phyloP scores from a whole-genome alignment of 2,329 filamentous ascomycete species.

The Beauveria sp. region DNA sequence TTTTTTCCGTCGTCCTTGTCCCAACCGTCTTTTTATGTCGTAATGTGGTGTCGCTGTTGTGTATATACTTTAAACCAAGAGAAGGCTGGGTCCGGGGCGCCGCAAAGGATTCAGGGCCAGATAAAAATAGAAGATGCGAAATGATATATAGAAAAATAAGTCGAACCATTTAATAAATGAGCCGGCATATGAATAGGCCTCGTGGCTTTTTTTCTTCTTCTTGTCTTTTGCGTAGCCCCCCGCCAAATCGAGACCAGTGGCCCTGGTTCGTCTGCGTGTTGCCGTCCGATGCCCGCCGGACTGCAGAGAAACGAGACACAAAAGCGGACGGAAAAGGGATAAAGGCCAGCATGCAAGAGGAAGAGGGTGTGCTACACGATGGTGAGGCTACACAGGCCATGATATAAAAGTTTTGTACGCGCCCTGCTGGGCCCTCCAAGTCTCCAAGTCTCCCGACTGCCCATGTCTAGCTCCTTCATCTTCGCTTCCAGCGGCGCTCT shows the following conservation, averaged over 20 bases:
- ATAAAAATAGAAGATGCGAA: too few species aligned
- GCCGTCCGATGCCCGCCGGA: neutral
- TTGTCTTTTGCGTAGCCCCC: too few species aligned
- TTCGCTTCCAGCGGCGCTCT: neutral
- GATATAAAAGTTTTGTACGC: constrained; percentile 6
- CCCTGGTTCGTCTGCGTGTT: too few species aligned
- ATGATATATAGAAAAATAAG: too few species aligned
- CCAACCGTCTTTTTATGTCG: neutral
- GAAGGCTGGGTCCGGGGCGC: too few species aligned
- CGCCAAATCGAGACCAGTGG: too few species aligned
- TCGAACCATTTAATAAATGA: too few species aligned
- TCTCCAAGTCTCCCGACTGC: neutral
- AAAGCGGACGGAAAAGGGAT: neutral
- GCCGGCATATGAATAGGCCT: too few species aligned
- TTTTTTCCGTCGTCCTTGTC: neutral
- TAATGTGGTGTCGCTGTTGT: too few species aligned
- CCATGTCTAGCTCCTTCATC: neutral
- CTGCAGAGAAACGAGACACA: neutral
- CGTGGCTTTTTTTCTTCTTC: too few species aligned
- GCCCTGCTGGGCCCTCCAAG: neutral
- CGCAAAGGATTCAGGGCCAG: too few species aligned
- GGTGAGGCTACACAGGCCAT: constrained; percentile 4
- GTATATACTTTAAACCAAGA: too few species aligned
- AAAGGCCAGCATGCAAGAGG: neutral
- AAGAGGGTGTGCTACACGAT: neutral